phyloP scores from a whole-genome alignment of 805 yeast genomes.

The Ogataea glucozyma region DNA sequence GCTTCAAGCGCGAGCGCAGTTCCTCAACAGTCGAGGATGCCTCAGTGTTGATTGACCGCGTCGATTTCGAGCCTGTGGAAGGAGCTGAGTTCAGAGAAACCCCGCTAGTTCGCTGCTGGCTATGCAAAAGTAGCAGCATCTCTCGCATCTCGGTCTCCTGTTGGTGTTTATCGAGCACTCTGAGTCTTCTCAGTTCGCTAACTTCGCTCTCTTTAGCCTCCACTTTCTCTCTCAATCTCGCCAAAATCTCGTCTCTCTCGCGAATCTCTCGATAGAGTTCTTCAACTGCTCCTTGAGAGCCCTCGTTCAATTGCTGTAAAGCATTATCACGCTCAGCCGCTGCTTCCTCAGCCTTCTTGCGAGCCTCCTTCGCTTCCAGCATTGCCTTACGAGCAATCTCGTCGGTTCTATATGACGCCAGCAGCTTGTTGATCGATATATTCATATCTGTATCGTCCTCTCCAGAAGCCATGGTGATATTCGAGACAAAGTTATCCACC shows the following conservation, averaged over 20 bases:
- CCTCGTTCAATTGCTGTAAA: slow-evolving; percentile 43
- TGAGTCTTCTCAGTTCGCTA: slow-evolving; percentile 60
- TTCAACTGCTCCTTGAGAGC: slow-evolving; percentile 72
- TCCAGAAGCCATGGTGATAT: slow-evolving; percentile 51
- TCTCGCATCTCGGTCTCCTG: slow-evolving; percentile 79
- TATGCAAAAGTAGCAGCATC: slow-evolving; percentile 62
- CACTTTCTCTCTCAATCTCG: slow-evolving; percentile 60
- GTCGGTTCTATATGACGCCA: slow-evolving; percentile 77
- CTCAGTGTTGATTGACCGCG: slow-evolving; percentile 14
- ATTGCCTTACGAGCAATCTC: slow-evolving; percentile 78
- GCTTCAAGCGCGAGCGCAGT: slow-evolving; percentile 43
- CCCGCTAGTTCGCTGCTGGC: slow-evolving; percentile 27
- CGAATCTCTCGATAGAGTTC: slow-evolving; percentile 59
- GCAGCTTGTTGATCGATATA: slow-evolving; percentile 71
- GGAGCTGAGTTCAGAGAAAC: too few species aligned
- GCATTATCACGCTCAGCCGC: slow-evolving; percentile 43
- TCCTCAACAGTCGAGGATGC: slow-evolving; percentile 25
- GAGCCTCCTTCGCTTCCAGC: slow-evolving; percentile 43
- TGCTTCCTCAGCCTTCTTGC: slow-evolving; percentile 42
- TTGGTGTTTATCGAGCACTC: slow-evolving; percentile 66
- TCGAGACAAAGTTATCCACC: slow-evolving; percentile 55
- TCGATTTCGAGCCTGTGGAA: too few species aligned
- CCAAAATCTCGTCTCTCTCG: slow-evolving; percentile 61
- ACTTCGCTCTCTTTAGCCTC: slow-evolving; percentile 61
- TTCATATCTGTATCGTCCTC: slow-evolving; percentile 69